A percentile compares a stretch with the other conserved stretches of the same genome.
Conservation (phyloP, 352 stramenopile species). For the Halophytophthora batemanensis region DNA sequence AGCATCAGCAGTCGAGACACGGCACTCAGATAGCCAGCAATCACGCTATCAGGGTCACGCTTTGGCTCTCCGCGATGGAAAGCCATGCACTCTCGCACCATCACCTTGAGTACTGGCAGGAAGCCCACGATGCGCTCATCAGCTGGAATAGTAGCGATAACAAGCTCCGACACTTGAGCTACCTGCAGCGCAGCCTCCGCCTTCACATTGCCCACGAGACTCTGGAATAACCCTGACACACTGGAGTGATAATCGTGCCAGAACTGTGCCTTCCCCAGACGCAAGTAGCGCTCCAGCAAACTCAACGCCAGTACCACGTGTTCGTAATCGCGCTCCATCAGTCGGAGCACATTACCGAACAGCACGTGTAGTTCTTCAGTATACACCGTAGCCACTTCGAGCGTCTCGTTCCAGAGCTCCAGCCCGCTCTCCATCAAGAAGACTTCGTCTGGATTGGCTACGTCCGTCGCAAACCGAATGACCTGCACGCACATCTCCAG, state of each 20-base stretch:
- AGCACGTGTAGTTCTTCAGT: slow-evolving; percentile 64
- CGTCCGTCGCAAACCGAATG: slow-evolving; percentile 66
- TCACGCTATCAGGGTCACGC: slow-evolving; percentile 51
- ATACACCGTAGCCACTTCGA: slow-evolving; percentile 52
- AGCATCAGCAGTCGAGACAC: slow-evolving; percentile 48
- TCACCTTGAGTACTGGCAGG: slow-evolving; percentile 31
- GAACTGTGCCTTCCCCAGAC: slow-evolving; percentile 50
- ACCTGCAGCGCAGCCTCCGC: slow-evolving; percentile 63
- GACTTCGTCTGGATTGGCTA: slow-evolving; percentile 78
- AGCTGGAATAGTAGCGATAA: slow-evolving; percentile 29
- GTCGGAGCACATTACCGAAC: slow-evolving; percentile 54
- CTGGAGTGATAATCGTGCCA: slow-evolving; percentile 61
- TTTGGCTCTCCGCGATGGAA: slow-evolving; percentile 38
- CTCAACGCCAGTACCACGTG: slow-evolving; percentile 57
- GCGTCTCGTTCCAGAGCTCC: slow-evolving; percentile 63
- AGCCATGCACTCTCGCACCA: slow-evolving; percentile 44
- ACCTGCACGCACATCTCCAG: slow-evolving; percentile 72
- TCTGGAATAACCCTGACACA: slow-evolving; percentile 37
- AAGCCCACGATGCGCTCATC: slow-evolving; percentile 41
- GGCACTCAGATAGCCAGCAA: slow-evolving; percentile 64
- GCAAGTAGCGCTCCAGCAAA: slow-evolving; percentile 67
- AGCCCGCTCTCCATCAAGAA: slow-evolving; percentile 85
- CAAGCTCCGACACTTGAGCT: slow-evolving; percentile 41
- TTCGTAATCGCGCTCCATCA: slow-evolving; percentile 81
- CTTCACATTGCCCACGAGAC: slow-evolving; percentile 66